Conservation (phyloP, 345 rosid species). For the Jatropha curcas region DNA sequence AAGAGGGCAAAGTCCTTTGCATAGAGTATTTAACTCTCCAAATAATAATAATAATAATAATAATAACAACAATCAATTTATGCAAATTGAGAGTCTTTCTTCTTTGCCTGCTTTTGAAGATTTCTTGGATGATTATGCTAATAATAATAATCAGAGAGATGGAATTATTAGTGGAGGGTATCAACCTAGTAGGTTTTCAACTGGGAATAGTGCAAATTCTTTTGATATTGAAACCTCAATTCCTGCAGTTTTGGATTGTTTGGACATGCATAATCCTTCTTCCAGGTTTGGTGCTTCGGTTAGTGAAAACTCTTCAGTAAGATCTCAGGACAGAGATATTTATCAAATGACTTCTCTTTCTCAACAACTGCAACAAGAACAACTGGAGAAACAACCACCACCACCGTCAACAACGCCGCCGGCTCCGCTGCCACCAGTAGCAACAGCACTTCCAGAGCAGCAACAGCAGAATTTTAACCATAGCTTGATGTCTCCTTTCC, state of each 20-base stretch:
- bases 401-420: neutral
- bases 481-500: conserved; percentile 43
- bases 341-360: conserved; percentile 35
- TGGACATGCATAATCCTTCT: conserved; percentile 28
- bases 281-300: conserved; percentile 30
- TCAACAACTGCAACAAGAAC: conserved; percentile 47
- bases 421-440: neutral
- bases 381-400: conserved; percentile 13
- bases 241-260: conserved; percentile 35
- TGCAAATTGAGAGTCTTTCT: conserved; percentile 54
- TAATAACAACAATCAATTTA: no score
- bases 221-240: conserved; percentile 24
- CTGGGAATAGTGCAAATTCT: conserved; percentile 23
- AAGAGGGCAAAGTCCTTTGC: conserved; percentile 47
- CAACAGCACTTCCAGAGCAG: conserved; percentile 8
- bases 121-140: conserved; percentile 43
- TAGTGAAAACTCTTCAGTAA: conserved; percentile 23
- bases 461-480: conserved; percentile 40
- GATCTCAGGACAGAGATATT: conserved; percentile 38
- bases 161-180: conserved; percentile 28
- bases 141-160: conserved; percentile 26
- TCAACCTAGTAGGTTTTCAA: conserved; percentile 27
- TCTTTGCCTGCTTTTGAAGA: conserved; percentile 50
- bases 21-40: conserved; percentile 47
- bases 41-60: no score